Base-by-base conservation (phyloP, 2,329 filamentous ascomycete genomes). In the Fusarium nurragi region DNA sequence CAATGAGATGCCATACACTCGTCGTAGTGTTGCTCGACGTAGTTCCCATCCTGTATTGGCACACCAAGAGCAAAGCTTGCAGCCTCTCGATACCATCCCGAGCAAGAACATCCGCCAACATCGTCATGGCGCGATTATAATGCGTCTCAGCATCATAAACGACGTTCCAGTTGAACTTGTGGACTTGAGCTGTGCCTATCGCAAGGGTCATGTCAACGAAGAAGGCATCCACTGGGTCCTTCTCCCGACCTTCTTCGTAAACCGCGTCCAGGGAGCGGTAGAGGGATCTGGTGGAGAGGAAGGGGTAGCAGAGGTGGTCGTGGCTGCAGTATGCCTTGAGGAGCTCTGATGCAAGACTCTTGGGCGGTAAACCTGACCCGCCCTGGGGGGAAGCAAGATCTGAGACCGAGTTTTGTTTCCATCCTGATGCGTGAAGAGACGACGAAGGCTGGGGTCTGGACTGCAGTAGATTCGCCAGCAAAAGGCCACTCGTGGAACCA, bases 1-100 rank as follows among this genome's bases (percentile, higher is more conserved):
- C 78, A 13, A 81, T 78, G 4, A 81, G 72, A 60, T 81, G 79
- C 79, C 80, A 82, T 25, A 82, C 75, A 49, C 78, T 80, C 2
- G 75, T 73, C 0, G 75, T 76, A 1, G 74, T 75, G 25, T 79
- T 74, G 19, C 76, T 77, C 0, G 77, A 76, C 0, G 77, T 78
- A 3, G 75, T 80, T 0, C 77, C 75, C 65, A 80, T 76, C 5
- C 79, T 71, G 58, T 80, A 81, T 44, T 81, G 79, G 16, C 78
- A 80, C 3, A 82, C 70, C 7, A 82, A 58, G 1, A 82, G 58
- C 26, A 82, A 68, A 1, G 78, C 79, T 59, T 81, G 80, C 8
- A 81, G 50, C 1, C 76, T 73, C 43, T 74, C 67, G 5, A 79
- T 70, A 0, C 76, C 77, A 13, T 77, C 77, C 0, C 65, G 46